Evolutionary conservation across 345 rosid species (phyloP).

Genomic region (Syzygium grande): DNA sequence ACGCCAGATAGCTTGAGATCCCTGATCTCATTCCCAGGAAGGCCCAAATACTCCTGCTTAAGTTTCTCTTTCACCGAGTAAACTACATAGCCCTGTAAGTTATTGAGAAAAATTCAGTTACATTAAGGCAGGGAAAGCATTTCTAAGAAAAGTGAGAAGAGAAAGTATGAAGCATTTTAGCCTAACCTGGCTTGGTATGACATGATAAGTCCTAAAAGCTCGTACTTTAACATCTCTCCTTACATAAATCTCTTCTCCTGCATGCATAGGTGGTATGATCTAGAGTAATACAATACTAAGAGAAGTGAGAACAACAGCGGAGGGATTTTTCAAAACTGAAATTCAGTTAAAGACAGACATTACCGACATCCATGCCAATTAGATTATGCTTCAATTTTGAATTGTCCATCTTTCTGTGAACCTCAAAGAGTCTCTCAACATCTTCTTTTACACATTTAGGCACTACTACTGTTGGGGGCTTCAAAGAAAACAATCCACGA

Average conservation of each 20-base stretch:
- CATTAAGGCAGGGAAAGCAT: background rate
- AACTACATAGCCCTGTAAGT: conserved; percentile 71
- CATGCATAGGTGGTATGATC: conserved; percentile 11
- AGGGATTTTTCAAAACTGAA: background rate
- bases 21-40: conserved; percentile 62
- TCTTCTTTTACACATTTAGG: conserved; percentile 55
- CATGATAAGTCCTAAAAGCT: conserved; percentile 93
- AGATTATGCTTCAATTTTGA: conserved; percentile 71
- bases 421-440: conserved; percentile 71
- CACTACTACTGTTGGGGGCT: conserved; percentile 80
- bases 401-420: conserved; percentile 67
- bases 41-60: conserved; percentile 69
- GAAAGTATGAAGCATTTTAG: background rate
- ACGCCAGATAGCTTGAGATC: conserved; percentile 72
- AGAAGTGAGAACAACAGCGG: conserved; percentile 3
- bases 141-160: background rate
- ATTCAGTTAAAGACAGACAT: conserved; percentile 1
- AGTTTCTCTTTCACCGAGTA: conserved; percentile 70
- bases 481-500: conserved; percentile 71
- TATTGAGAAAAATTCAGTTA: background rate
- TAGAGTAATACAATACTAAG: conserved; percentile 2
- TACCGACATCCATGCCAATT: conserved; percentile 86
- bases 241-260: conserved; percentile 76
- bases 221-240: conserved; percentile 79
- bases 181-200: conserved; percentile 75